phyloP scores from a whole-genome alignment of 116 monocot genomes.

The Trichopus zeylanicus region DNA sequence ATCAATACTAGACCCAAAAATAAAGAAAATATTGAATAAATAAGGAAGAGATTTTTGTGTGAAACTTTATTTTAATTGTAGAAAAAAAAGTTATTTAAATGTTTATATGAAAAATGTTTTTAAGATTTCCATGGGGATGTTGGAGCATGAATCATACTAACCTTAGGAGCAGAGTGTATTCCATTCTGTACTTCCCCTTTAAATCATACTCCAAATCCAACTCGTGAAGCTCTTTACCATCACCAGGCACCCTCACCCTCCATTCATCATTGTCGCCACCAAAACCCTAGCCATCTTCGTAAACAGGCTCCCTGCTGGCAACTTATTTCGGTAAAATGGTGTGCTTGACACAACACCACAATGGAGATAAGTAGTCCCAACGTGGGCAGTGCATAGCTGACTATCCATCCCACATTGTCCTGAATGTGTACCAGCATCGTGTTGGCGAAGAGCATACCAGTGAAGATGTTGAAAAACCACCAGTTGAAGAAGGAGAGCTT shows the following conservation, averaged over 20 bases:
- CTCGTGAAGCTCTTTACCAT: conserved; percentile 4
- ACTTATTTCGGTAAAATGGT: conserved; percentile 12
- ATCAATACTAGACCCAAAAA: too few species aligned
- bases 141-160: not conserved
- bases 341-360: conserved; percentile 3
- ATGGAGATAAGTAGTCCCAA: conserved; percentile 8
- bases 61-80: too few species aligned
- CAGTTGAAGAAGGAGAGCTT: conserved; percentile 23
- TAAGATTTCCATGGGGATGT: too few species aligned
- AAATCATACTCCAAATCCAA: not conserved
- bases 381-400: conserved; percentile 14
- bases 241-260: conserved; percentile 1
- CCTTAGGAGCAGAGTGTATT: not conserved
- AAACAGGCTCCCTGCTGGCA: conserved; percentile 6
- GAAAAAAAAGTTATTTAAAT: too few species aligned
- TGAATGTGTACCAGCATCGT: conserved; percentile 11
- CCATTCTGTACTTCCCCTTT: conserved; percentile 1
- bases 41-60: too few species aligned
- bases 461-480: conserved; percentile 16
- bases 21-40: too few species aligned
- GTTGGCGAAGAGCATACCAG: conserved; percentile 9
- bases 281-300: conserved; percentile 7
- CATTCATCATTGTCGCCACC: conserved; percentile 8
- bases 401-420: conserved; percentile 17
- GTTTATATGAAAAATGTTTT: too few species aligned